phyloP scores from a whole-genome alignment of 2,329 filamentous ascomycete species.

The Coniella vitis region DNA sequence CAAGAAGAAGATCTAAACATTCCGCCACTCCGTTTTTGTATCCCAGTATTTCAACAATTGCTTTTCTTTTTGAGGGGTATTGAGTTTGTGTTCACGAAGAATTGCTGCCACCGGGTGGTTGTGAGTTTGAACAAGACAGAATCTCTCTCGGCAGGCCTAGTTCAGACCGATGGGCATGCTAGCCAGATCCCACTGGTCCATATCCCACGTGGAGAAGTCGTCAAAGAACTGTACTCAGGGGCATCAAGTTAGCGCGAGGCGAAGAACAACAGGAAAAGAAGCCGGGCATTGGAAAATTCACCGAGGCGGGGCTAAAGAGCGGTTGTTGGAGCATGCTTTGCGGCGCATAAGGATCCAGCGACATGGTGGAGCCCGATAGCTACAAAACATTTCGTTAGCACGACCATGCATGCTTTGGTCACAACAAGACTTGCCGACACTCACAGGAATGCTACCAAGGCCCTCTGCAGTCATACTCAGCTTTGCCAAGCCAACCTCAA shows the following conservation, averaged over 20 bases:
- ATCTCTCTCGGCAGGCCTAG: background rate
- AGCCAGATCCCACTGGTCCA: constrained; percentile 30
- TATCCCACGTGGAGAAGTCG: constrained; percentile 24
- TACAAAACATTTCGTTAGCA: background rate
- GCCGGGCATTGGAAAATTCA: background rate
- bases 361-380: constrained; percentile 1
- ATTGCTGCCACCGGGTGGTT: too few species aligned
- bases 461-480: constrained; percentile 35
- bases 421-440: background rate
- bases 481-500: constrained; percentile 38
- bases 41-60: background rate
- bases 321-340: background rate
- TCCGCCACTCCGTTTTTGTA: background rate
- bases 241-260: constrained; percentile 1
- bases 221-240: constrained; percentile 15
- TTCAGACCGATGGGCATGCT: constrained; percentile 7
- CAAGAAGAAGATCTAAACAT: too few species aligned
- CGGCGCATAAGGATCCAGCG: constrained; percentile 5
- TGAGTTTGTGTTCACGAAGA: too few species aligned
- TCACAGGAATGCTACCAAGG: constrained; percentile 25
- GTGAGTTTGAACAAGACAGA: too few species aligned
- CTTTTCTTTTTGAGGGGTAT: background rate
- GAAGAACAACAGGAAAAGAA: background rate
- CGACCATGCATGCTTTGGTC: background rate
- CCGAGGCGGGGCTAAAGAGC: constrained; percentile 7